Evolutionary conservation across 2,329 filamentous ascomycete genomes (phyloP), one percentile per base, ranked within the genome.

Genomic region (Metarhizium guizhouense): DNA sequence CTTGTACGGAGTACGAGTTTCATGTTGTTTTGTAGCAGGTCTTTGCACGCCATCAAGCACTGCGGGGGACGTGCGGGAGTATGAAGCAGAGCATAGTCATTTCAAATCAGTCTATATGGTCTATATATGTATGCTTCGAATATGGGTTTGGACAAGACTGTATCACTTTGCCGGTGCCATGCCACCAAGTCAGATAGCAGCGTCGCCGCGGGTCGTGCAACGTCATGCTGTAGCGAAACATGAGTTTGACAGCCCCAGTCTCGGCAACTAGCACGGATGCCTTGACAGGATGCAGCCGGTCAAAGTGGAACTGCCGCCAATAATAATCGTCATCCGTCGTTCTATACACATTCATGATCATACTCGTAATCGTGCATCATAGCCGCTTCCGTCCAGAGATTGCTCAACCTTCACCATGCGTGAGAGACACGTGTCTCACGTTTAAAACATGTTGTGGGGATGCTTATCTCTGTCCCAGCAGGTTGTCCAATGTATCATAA

Each of bases 31-130:
- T 3, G 10, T 34, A 11, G 32, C 7, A 34, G 10, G 6, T 11
- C 2, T 34, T 7, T 11, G 32, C 32, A 10, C 32, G 32, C 32
- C 32, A 34, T 25, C 25, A 25, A 25, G 25, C 32, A 34, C 32
- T 34, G 32, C 32, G 10, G 25, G 25, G 25, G 25, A 25, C 6
- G 18, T 25, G 25, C 18, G 16, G 34, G 16, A 25, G 14, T 16
- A 54, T 2, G 5, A 51, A 34, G 10, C 32, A 34, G 32, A 34
- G 29, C 6, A 40, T 6, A 40, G n/a, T 51, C 6, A 43, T 18
- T 54, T 42, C 42, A 52, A 25, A 7, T 38, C 48, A 32, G 40
- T 55, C 54, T 47, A 48, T 25, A 14, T 42, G 43, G 49, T 55
- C 54, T 52, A 52, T 42, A 25, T n/a, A 42, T 20, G 25, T 29